Evolutionary conservation across 805 yeast species (phyloP), one percentile per base, ranked within the genome.

Genomic region (Zygosaccharomyces lentus): DNA sequence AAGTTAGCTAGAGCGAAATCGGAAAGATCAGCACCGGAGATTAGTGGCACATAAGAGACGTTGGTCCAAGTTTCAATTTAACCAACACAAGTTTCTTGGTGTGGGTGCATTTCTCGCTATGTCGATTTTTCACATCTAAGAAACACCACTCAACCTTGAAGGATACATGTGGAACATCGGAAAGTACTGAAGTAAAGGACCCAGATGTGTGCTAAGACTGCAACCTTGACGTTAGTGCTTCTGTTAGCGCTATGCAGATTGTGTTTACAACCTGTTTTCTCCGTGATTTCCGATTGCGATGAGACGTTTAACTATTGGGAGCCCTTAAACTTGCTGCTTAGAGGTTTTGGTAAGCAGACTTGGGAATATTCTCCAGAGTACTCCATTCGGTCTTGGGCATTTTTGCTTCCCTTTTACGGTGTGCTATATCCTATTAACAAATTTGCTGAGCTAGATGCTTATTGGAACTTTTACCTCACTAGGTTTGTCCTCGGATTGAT

Each of bases 281-380:
- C 48, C 69, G 81, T 88, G 30, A 83, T 91, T 23, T 79, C 93
- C 1, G 98, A 90, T 57, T 90, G 97, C 62, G 97, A 91, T 64
- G 98, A 91, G 64, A 78, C 82, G 17, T 91, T 78, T 75, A 91
- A 91, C 61, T 91, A 87, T 67, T 89, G 96, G 91, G 98, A 91
- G 53, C 96, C 98, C 0, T 69, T 91, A 47, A 90, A 91, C 61
- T 72, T 84, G 42, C 54, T 90, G 29, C 65, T 83, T 1, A 75
- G 96, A 53, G 84, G 84, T 2, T 87, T 88, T 63, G 98, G 97
- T 1, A 85, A 89, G 56, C 89, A 89, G 64, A 90, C 97, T 0
- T 90, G 97, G 97, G 97, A 90, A 61, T 91, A 90, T 63, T 87
- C 96, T 0, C 96, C 97, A 0, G 84, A 76, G 44, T 87, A 78